phyloP scores from a whole-genome alignment of 805 yeast genomes.

The Nematodospora valgi region DNA sequence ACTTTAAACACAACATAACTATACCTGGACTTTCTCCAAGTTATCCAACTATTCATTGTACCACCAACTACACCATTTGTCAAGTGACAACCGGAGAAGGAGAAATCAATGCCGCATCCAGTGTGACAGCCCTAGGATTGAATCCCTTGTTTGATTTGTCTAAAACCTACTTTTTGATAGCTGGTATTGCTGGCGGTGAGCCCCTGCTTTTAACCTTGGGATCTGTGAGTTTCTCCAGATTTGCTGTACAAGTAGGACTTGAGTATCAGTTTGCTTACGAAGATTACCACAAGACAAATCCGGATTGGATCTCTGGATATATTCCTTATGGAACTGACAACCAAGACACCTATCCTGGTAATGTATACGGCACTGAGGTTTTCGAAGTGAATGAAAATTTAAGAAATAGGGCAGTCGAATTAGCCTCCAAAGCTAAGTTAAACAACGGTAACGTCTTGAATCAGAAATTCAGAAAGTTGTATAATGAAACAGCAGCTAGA shows the following conservation, averaged over 20 bases:
- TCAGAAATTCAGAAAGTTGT: slow-evolving; percentile 44
- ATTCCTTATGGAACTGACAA: slow-evolving; percentile 50
- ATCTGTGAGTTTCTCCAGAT: slow-evolving; percentile 57
- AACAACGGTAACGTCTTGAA: slow-evolving; percentile 45
- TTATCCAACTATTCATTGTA: slow-evolving; percentile 57
- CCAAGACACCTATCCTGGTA: slow-evolving; percentile 49
- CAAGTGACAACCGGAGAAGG: slow-evolving; percentile 68
- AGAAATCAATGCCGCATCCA: slow-evolving; percentile 62
- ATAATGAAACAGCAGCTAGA: slow-evolving; percentile 49
- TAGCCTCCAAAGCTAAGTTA: slow-evolving; percentile 46
- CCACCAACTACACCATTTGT: slow-evolving; percentile 47
- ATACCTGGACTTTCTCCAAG: slow-evolving; percentile 65
- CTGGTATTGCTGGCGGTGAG: slow-evolving; percentile 66
- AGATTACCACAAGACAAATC: slow-evolving; percentile 29
- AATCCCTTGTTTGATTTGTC: slow-evolving; percentile 55
- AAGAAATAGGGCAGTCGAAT: slow-evolving; percentile 53
- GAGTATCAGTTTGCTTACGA: slow-evolving; percentile 57
- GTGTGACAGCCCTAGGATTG: slow-evolving; percentile 52
- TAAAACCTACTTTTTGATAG: slow-evolving; percentile 57
- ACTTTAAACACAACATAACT: slow-evolving; percentile 51
- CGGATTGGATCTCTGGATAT: slow-evolving; percentile 61
- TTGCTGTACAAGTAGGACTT: slow-evolving; percentile 58
- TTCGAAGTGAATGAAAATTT: slow-evolving; percentile 58
- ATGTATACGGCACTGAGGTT: slow-evolving; percentile 62
- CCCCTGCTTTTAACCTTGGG: slow-evolving; percentile 57